Percentiles rank a stretch among this genome's conserved stretches.
phyloP scores from a whole-genome alignment of 169 alveolate species.

The Perkinsus olseni region DNA sequence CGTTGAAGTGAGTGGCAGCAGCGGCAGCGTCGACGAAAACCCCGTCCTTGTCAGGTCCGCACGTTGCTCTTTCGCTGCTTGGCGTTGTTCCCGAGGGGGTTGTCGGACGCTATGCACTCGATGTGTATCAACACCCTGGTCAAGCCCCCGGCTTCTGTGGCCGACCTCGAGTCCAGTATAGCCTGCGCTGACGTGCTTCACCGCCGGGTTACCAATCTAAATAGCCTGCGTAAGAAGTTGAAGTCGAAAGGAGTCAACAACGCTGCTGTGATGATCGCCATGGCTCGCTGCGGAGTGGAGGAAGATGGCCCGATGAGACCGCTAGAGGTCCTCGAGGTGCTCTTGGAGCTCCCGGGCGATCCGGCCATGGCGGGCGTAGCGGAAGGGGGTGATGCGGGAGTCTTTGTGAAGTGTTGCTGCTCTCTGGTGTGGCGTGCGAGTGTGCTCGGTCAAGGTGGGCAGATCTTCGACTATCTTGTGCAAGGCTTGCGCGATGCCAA shows the following conservation, averaged over 20 bases:
- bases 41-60: not conserved
- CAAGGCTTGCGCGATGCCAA: not conserved
- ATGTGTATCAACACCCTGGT: not conserved
- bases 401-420: not conserved
- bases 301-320: not conserved
- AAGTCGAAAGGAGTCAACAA: not conserved
- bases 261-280: not conserved
- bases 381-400: not conserved
- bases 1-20: not conserved
- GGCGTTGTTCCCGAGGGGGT: not conserved
- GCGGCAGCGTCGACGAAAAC: too few relatives aligned
- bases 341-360: not conserved
- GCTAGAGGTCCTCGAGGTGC: not conserved
- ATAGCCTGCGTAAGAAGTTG: not conserved
- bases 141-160: not conserved
- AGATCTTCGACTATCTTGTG: not conserved
- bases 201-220: not conserved
- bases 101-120: not conserved
- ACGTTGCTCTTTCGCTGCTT: not conserved
- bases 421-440: not conserved
- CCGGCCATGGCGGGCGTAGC: not conserved
- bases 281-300: not conserved
- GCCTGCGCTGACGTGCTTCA: not conserved
- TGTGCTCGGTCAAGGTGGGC: not conserved
- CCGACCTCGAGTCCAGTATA: not conserved